Evolutionary conservation across 208 protist genomes (phyloP).

Genomic region (Trypanosoma mega): DNA sequence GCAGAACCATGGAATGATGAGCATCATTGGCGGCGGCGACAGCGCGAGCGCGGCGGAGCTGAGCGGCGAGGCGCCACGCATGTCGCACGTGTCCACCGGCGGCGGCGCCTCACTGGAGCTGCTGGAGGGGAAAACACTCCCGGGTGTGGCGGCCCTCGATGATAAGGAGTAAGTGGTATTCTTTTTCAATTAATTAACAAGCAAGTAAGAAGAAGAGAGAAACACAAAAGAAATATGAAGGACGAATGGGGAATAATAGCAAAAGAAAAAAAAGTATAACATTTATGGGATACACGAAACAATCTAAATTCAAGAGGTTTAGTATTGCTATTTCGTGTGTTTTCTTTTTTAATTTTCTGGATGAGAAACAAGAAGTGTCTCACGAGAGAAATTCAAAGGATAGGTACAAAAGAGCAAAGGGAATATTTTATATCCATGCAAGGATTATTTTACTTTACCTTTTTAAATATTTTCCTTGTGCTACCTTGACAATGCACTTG

Average conservation of each 20-base stretch:
- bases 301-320: too few species aligned
- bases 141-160: conserved; percentile 87
- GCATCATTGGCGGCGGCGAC: conserved; percentile 97
- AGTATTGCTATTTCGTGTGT: too few species aligned
- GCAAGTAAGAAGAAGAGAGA: too few species aligned
- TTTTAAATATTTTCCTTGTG: conserved; percentile 14
- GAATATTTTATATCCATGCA: too few species aligned
- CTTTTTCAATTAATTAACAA: conserved; percentile 98
- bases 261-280: too few species aligned
- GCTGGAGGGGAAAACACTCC: conserved; percentile 96
- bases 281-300: too few species aligned
- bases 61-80: conserved; percentile 85
- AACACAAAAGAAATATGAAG: too few species aligned
- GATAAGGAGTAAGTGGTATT: conserved; percentile 91
- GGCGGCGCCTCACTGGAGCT: conserved; percentile 99
- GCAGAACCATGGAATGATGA: conserved; percentile 63
- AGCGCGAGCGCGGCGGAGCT: conserved; percentile 94
- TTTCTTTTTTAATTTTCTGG: too few species aligned
- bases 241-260: too few species aligned
- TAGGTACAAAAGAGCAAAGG: too few species aligned
- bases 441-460: background rate
- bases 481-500: background rate
- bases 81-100: conserved; percentile 98
- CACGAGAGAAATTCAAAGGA: too few species aligned
- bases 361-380: too few species aligned